Evolutionary conservation across 495 filamentous ascomycete species (phyloP).

Genomic region (Viridothelium virens): DNA sequence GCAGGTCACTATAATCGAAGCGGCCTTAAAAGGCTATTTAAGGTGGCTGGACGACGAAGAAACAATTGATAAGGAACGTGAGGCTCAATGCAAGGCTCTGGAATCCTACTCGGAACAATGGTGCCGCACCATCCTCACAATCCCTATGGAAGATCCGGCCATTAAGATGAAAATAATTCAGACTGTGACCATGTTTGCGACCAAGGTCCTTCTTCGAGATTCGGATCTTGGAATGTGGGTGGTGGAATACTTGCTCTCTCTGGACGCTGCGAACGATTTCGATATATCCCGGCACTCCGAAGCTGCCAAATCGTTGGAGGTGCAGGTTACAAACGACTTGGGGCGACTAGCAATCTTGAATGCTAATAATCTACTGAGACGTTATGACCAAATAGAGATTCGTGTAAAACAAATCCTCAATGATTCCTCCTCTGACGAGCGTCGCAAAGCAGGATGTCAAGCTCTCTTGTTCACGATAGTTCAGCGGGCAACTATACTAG

Average conservation of each 20-base stretch:
- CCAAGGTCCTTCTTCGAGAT: slow-evolving; percentile 68
- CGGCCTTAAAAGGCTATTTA: slow-evolving; percentile 81
- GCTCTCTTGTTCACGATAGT: slow-evolving; percentile 87
- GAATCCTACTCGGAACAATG: slow-evolving; percentile 68
- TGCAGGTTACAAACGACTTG: slow-evolving; percentile 72
- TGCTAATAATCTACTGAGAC: slow-evolving; percentile 76
- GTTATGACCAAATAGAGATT: slow-evolving; percentile 77
- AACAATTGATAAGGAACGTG: slow-evolving; percentile 34
- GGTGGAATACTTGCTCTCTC: slow-evolving; percentile 81
- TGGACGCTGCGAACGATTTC: slow-evolving; percentile 60
- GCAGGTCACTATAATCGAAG: slow-evolving; percentile 81
- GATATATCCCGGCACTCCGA: slow-evolving; percentile 69
- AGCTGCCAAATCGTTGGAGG: slow-evolving; percentile 82
- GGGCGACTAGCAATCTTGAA: slow-evolving; percentile 84
- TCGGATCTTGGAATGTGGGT: slow-evolving; percentile 75
- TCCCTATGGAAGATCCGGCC: slow-evolving; percentile 80
- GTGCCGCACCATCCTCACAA: slow-evolving; percentile 65
- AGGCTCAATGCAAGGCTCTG: slow-evolving; percentile 53
- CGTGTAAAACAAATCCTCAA: slow-evolving; percentile 76
- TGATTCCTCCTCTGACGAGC: slow-evolving; percentile 65
- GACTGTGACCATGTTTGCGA: slow-evolving; percentile 76
- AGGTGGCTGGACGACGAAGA: slow-evolving; percentile 57
- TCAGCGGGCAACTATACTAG: slow-evolving; percentile 72
- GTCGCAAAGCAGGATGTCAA: slow-evolving; percentile 54
- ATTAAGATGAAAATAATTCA: slow-evolving; percentile 78